These are phyloP conservation scores for Ophiognomonia clavigignenti-juglandacearum DNA, from an alignment of 2,329 filamentous ascomycete genomes.

Conservation along the genomic window DNA sequence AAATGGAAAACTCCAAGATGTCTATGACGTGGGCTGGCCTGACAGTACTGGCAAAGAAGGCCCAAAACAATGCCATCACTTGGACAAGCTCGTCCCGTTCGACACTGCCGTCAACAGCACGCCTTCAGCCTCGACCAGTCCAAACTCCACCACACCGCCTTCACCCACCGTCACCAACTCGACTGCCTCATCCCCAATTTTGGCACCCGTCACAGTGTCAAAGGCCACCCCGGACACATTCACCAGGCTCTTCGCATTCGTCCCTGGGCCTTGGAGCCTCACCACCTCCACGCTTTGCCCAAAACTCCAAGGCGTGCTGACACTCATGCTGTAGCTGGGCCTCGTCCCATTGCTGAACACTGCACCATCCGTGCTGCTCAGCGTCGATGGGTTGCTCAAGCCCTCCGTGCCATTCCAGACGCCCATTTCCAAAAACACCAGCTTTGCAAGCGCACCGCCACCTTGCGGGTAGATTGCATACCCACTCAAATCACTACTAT, in stretches of 20 bases:
- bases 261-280: slow-evolving; percentile 27
- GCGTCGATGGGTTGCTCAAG: slow-evolving; percentile 29
- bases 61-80: too few relatives aligned
- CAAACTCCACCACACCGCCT: slow-evolving; percentile 22
- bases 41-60: too few relatives aligned
- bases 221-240: slow-evolving; percentile 27
- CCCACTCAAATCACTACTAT: slow-evolving; percentile 28
- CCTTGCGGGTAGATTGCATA: slow-evolving; percentile 28
- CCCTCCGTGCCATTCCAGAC: slow-evolving; percentile 32
- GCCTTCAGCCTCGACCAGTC: slow-evolving; percentile 25
- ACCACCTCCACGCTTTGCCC: slow-evolving; percentile 21
- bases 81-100: too few relatives aligned
- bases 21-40: too few relatives aligned
- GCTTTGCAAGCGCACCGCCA: slow-evolving; percentile 21
- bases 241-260: slow-evolving; percentile 30
- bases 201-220: slow-evolving; percentile 22
- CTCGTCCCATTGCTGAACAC: slow-evolving; percentile 25
- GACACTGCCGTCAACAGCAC: slow-evolving; percentile 25
- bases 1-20: too few relatives aligned
- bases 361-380: slow-evolving; percentile 22
- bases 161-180: slow-evolving; percentile 24
- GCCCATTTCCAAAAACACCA: slow-evolving; percentile 31
- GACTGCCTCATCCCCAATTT: slow-evolving; percentile 12
- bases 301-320: slow-evolving; percentile 26
- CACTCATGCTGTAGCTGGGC: slow-evolving; percentile 21